Base-by-base conservation (phyloP, 257 asterid species). In the Orobanche coerulescens region DNA sequence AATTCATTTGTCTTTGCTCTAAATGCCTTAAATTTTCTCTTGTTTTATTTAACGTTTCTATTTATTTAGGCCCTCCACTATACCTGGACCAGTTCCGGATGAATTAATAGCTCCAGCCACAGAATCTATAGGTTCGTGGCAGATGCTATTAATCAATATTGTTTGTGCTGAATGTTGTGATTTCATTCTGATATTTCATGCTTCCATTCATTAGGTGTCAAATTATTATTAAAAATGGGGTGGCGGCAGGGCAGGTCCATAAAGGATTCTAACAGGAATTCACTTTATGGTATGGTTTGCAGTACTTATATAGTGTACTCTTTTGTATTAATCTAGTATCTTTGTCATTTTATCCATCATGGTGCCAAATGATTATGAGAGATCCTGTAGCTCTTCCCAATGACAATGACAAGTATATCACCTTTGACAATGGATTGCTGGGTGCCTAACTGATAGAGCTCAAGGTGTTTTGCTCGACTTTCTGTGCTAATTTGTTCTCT, bases 41-140 rank as follows among this genome's bases (percentile, higher is more conserved):
- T 71, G 14, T 59, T 20, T 54, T 47, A 34, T 24, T 58, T 61
- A 68, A 75, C 4, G 6, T 52, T 19, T 53, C 18, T n/a, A 57
- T 34, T 57, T 26, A 28, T 37, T 46, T 72, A 92, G 98, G 78
- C 95, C 94, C 33, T 89, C 98, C 12, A 78, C 81, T 66, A 82
- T 92, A 68, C 96, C 98, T 67, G 98, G 98, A 79, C 96, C 90
- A 64, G 82, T 82, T 69, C 98, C 95, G 40, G 98, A 92, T 75
- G 96, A 92, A 74, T 74, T 92, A 60, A 70, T 88, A 61, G 79
- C 74, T 72, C 95, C 96, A 18, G 84, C 76, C 19, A 69, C 93
- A 31, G 87, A 88, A 65, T 92, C 98, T 68, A 81, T 92, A 73
- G 98, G 98, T 86, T 67, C 16, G 89, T 70, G 37, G 14, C 63